Conservation (phyloP, 1,139 yeast species). For the Blastobotrys arbuscula region DNA sequence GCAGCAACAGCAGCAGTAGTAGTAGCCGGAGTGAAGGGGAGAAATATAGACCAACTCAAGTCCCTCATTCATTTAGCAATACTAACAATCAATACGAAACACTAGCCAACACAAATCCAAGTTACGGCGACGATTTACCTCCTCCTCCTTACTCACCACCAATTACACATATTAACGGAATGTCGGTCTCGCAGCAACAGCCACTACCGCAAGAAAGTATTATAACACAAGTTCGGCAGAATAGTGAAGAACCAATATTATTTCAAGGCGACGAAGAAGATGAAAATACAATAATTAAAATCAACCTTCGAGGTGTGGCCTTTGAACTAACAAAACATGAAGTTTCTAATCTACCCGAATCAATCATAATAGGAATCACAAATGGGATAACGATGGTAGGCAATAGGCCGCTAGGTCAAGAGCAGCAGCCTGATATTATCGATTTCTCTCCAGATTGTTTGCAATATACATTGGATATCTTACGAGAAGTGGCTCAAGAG, state of each 20-base stretch:
- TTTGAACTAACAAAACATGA: constrained; percentile 81
- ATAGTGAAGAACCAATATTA: not conserved
- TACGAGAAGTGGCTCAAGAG: constrained; percentile 42
- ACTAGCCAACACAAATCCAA: too few relatives aligned
- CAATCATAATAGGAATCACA: constrained; percentile 76
- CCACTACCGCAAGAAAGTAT: constrained; percentile 21
- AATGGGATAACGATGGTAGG: constrained; percentile 58
- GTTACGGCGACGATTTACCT: constrained; percentile 16
- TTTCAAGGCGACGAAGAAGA: constrained; percentile 12
- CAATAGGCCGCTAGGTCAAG: constrained; percentile 1
- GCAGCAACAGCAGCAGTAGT: not conserved
- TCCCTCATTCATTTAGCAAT: not conserved
- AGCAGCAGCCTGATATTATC: constrained; percentile 19
- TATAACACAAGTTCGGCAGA: constrained; percentile 31
- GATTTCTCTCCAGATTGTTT: constrained; percentile 86
- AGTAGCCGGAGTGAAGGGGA: not conserved
- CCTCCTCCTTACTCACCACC: constrained; percentile 33
- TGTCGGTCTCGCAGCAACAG: constrained; percentile 22
- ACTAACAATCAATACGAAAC: too few relatives aligned
- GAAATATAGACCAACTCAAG: not conserved
- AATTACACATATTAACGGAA: constrained; percentile 21
- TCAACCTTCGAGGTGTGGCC: constrained; percentile 57
- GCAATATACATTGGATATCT: constrained; percentile 68
- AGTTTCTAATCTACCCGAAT: constrained; percentile 85
- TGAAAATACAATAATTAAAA: constrained; percentile 40